Conservation (phyloP, 768 basidiomycete genomes). For the Lactifluus pinguis region DNA sequence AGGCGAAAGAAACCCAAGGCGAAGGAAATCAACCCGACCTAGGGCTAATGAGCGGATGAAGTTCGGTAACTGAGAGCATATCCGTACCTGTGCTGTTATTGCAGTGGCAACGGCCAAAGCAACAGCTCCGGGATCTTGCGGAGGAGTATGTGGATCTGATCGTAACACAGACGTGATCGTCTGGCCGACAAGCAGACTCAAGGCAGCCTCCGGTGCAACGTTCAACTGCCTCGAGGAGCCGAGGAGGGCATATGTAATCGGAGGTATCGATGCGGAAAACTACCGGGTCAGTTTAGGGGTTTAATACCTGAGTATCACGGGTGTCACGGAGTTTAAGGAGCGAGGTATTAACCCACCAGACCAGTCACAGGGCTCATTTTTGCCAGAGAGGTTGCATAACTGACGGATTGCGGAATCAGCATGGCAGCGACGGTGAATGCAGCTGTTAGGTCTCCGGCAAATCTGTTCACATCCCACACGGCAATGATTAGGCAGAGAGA, state of each 20-base stretch:
- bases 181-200: slow-evolving; percentile 83
- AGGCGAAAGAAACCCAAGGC: slow-evolving; percentile 79
- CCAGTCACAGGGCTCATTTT: slow-evolving; percentile 80
- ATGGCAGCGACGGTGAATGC: slow-evolving; percentile 81
- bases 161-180: slow-evolving; percentile 61
- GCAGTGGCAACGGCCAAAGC: slow-evolving; percentile 68
- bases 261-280: slow-evolving; percentile 82
- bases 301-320: too few relatives aligned
- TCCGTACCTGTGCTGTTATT: slow-evolving; percentile 69
- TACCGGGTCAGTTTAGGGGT: slow-evolving; percentile 23
- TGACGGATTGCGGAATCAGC: slow-evolving; percentile 82
- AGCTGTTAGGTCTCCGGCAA: slow-evolving; percentile 68
- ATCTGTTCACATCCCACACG: slow-evolving; percentile 30
- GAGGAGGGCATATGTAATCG: slow-evolving; percentile 82
- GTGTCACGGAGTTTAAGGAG: not conserved
- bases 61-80: not conserved
- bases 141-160: slow-evolving; percentile 23
- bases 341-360: slow-evolving; percentile 42
- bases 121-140: slow-evolving; percentile 39
- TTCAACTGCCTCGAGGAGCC: slow-evolving; percentile 78
- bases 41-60: not conserved
- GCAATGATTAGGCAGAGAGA: slow-evolving; percentile 21
- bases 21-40: slow-evolving; percentile 83
- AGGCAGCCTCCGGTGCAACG: slow-evolving; percentile 82
- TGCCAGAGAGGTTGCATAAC: slow-evolving; percentile 84